Evolutionary conservation across 768 basidiomycete genomes (phyloP).

Genomic region (Gymnopilus junonius): DNA sequence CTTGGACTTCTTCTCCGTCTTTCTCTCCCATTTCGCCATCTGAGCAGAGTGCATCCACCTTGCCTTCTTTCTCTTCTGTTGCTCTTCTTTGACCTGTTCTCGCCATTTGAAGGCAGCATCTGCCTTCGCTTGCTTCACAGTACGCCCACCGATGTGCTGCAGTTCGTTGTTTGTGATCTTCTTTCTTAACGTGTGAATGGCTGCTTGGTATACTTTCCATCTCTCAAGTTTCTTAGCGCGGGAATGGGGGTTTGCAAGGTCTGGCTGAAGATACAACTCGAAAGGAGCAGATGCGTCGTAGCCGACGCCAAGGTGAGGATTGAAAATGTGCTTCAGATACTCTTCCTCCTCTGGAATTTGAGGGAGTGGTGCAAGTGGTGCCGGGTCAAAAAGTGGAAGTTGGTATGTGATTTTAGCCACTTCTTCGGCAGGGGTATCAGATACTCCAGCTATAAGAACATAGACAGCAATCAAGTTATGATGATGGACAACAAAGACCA

Average conservation of each 20-base stretch:
- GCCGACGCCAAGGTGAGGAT: constrained; percentile 46
- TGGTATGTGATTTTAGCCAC: constrained; percentile 75
- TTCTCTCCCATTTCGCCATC: constrained; percentile 56
- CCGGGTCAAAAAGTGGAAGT: constrained; percentile 55
- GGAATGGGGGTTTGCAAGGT: constrained; percentile 82
- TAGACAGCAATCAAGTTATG: neutral
- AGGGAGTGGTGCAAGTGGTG: constrained; percentile 39
- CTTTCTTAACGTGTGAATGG: constrained; percentile 53
- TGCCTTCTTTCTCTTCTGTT: constrained; percentile 63
- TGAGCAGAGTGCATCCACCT: constrained; percentile 55
- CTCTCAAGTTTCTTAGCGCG: constrained; percentile 82
- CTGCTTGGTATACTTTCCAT: constrained; percentile 63
- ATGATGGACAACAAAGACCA: neutral
- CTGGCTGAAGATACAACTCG: constrained; percentile 67
- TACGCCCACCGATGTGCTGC: constrained; percentile 62
- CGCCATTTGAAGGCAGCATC: constrained; percentile 81
- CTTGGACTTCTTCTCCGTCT: constrained; percentile 57
- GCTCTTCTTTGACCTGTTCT: constrained; percentile 58
- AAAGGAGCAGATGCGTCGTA: constrained; percentile 61
- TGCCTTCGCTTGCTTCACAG: constrained; percentile 62
- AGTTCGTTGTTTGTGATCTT: constrained; percentile 59
- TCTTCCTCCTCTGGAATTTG: constrained; percentile 54
- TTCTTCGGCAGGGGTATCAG: constrained; percentile 66
- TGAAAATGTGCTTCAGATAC: constrained; percentile 63
- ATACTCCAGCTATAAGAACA: constrained; percentile 51